Base-by-base conservation (phyloP, 1,284 basidiomycete species). In the Puccinia sorghi region DNA sequence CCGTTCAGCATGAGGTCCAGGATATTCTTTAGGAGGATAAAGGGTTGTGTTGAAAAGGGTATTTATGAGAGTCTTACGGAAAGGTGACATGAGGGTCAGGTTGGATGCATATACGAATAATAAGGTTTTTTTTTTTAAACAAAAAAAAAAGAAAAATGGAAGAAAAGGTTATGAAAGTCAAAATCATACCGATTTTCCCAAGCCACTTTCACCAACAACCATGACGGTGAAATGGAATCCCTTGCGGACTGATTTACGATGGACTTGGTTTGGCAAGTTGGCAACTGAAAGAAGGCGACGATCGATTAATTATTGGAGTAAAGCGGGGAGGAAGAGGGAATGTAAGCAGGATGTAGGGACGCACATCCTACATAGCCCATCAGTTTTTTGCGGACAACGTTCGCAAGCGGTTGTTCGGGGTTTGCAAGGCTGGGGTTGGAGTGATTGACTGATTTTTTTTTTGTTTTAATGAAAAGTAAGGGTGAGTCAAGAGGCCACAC, bases 121-220 rank as follows among this genome's bases (percentile, higher is more conserved):
- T n/a, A n/a, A n/a, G n/a, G n/a, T n/a, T n/a, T n/a, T n/a, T n/a
- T n/a, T n/a, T n/a, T n/a, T n/a, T n/a, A n/a, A n/a, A n/a, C n/a
- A n/a, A n/a, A n/a, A n/a, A n/a, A n/a, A n/a, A n/a, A n/a, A n/a
- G n/a, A n/a, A n/a, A n/a, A n/a, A n/a, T n/a, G n/a, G n/a, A n/a
- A n/a, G n/a, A n/a, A n/a, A n/a, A n/a, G n/a, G n/a, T n/a, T n/a
- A n/a, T n/a, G n/a, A n/a, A 15, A 22, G 20, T n/a, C 63, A 9
- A 13, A 48, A 41, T 41, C 32, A 37, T 54, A 71, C 74, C 39
- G 95, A 97, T 88, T 98, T 98, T 81, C 95, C 95, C 81, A 98
- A 88, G 76, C 95, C 95, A 72, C 94, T 97, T 87, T 98, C 95
- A 94, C 94, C 95, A 84, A 98, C 95, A 81, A 97, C 93, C 93